A percentile compares a stretch with the other conserved stretches of the same genome.
These are phyloP conservation scores for Arctostaphylos glauca DNA, from an alignment of 148 eudicot genomes.

Conservation along the genomic window DNA sequence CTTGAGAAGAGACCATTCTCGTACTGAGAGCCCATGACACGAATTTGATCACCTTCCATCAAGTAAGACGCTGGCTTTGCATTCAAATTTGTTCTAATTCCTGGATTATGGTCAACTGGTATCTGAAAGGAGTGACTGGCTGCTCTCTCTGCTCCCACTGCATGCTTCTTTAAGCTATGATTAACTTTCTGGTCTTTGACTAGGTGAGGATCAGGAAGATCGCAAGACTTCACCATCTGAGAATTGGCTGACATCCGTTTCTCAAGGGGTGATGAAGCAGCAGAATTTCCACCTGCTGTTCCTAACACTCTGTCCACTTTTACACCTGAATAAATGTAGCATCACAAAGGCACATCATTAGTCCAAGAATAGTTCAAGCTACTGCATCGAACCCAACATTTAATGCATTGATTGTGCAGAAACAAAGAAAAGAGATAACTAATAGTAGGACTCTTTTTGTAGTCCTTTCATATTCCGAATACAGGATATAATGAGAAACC, in stretches of 20 bases:
- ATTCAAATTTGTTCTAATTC: slow-evolving; percentile 31
- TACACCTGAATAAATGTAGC: slow-evolving; percentile 30
- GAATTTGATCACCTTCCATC: slow-evolving; percentile 35
- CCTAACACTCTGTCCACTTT: slow-evolving; percentile 20
- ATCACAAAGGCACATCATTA: slow-evolving; percentile 2
- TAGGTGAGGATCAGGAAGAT: slow-evolving; percentile 30
- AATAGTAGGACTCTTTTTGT: neutral
- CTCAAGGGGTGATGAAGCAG: slow-evolving; percentile 45
- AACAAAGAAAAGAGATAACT: neutral
- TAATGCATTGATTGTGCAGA: neutral
- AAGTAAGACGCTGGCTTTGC: slow-evolving; percentile 30
- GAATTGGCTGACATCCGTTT: slow-evolving; percentile 40
- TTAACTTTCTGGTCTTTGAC: slow-evolving; percentile 34
- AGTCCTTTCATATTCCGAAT: neutral
- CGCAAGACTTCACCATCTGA: slow-evolving; percentile 31
- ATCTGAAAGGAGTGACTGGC: slow-evolving; percentile 42
- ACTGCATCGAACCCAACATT: neutral
- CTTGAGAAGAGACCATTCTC: slow-evolving; percentile 81
- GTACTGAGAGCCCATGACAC: slow-evolving; percentile 38
- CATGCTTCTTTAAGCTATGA: slow-evolving; percentile 41
- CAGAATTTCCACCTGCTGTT: slow-evolving; percentile 30
- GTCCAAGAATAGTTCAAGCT: slow-evolving; percentile 2
- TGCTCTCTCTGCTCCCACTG: slow-evolving; percentile 53
- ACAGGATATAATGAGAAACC: neutral
- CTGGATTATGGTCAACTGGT: slow-evolving; percentile 36